Evolutionary conservation across 2,329 filamentous ascomycete species (phyloP), one percentile per base, ranked within the genome.

Genomic region (Penicillium sp.): DNA sequence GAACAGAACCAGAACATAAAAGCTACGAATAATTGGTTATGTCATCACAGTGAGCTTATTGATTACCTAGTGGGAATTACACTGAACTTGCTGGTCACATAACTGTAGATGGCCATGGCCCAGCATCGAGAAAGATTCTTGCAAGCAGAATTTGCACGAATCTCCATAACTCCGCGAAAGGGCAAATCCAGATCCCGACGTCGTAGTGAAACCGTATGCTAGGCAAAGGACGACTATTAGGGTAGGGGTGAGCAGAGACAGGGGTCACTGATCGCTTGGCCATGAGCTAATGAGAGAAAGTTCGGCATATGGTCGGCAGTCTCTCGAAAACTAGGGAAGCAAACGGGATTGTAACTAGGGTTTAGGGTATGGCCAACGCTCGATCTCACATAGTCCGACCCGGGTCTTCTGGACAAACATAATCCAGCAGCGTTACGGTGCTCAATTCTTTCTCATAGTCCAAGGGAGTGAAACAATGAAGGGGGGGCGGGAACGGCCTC

Each of bases 381-480:
- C 13, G 32, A 34, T 26, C 44, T 49, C 43, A 50, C 47, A 52
- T 52, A 37, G 21, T 15, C 46, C 40, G 41, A 50, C 46, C 41
- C 39, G 39, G 49, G 43, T 34, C 12, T n/a, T 50, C 12, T 30
- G 24, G n/a, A 36, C 8, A 10, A 44, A 42, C 15, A 37, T 43
- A 33, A 18, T 42, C 41, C 3, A 45, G 26, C 10, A 53, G 9
- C 26, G 41, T 51, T 56, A 40, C 37, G 21, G 43, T 51, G 26
- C 9, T 21, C 41, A 53, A 55, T 60, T 60, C 47, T 43, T 60
- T n/a, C 26, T 41, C 41, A 51, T 54, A 46, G 50, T 3, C 30
- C 39, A 56, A 44, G 46, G 51, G 46, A 18, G 40, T 21, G 23
- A 54, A 60, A 55, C 55, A 60, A 62, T 60, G 58, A 52, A 59